Percentiles rank a stretch among this genome's conserved stretches.
phyloP scores from a whole-genome alignment of 2,329 filamentous ascomycete genomes.

The Stagonosporopsis tanaceti region DNA sequence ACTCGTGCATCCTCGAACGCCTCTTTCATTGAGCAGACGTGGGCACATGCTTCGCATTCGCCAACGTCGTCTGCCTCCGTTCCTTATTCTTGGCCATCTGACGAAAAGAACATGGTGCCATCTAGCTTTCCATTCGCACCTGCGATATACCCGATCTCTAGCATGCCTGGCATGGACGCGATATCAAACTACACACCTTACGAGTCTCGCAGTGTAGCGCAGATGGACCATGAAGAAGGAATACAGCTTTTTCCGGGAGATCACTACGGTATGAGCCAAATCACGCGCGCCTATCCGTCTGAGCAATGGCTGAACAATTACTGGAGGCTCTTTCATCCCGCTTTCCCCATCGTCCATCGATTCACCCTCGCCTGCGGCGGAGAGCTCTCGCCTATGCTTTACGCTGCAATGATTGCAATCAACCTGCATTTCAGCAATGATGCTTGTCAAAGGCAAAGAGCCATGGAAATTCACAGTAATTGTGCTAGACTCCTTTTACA shows the following conservation, averaged over 20 bases:
- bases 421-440: conserved; percentile 52
- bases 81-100: conserved; percentile 41
- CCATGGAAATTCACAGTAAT: conserved; percentile 51
- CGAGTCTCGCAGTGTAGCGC: conserved; percentile 42
- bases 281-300: conserved; percentile 43
- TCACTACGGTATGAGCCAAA: conserved; percentile 50
- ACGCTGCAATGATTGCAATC: conserved; percentile 55
- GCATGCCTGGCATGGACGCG: conserved; percentile 30
- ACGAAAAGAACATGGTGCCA: conserved; percentile 40
- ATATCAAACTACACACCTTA: conserved; percentile 39
- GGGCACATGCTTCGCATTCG: conserved; percentile 43
- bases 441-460: conserved; percentile 45
- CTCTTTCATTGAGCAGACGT: conserved; percentile 43
- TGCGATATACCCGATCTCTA: conserved; percentile 37
- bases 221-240: conserved; percentile 49
- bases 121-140: conserved; percentile 34
- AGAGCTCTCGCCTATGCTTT: conserved; percentile 53
- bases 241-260: conserved; percentile 46
- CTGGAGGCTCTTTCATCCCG: conserved; percentile 56
- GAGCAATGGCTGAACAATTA: conserved; percentile 55
- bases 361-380: conserved; percentile 48
- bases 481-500: conserved; percentile 52
- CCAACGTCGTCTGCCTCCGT: conserved; percentile 48
- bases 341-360: conserved; percentile 55
- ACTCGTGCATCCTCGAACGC: conserved; percentile 50